A percentile compares a stretch with the other conserved stretches of the same genome.
phyloP scores from a whole-genome alignment of 2,329 filamentous ascomycete species.

The Cytospora piceicola region DNA sequence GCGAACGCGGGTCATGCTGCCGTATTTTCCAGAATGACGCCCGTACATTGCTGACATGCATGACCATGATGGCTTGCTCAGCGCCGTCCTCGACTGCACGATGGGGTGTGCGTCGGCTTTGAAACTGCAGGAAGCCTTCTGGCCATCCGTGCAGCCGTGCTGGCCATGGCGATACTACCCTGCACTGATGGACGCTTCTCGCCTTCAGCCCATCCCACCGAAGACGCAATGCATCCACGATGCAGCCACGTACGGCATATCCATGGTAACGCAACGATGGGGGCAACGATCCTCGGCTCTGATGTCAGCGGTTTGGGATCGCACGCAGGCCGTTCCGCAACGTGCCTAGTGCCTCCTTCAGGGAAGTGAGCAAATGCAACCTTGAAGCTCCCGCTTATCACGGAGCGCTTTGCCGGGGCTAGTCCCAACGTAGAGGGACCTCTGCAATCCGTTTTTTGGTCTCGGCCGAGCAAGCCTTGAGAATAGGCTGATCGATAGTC shows the following conservation, averaged over 20 bases:
- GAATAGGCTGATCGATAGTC: slow-evolving; percentile 18
- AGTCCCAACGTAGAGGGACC: slow-evolving; percentile 20
- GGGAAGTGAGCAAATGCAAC: slow-evolving; percentile 4
- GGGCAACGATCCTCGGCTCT: slow-evolving; percentile 14
- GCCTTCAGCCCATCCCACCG: neutral
- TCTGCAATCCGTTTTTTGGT: slow-evolving; percentile 5
- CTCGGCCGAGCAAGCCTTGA: slow-evolving; percentile 23
- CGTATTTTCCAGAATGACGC: neutral
- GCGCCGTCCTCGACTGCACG: neutral
- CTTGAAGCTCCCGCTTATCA: slow-evolving; percentile 20
- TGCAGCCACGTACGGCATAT: neutral
- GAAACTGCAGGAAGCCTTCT: neutral
- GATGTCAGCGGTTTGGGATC: slow-evolving; percentile 16
- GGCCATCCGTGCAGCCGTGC: neutral
- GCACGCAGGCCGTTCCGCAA: slow-evolving; percentile 5
- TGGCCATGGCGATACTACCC: no score
- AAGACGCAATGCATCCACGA: neutral
- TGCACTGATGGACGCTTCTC: neutral
- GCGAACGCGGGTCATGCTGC: neutral
- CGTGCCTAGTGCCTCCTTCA: slow-evolving; percentile 7
- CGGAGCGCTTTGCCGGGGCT: slow-evolving; percentile 29
- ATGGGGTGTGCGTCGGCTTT: neutral
- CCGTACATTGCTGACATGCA: slow-evolving; percentile 1
- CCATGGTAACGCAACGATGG: slow-evolving; percentile 5
- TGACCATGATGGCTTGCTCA: neutral